Percentiles rank a stretch among this genome's conserved stretches.
Conservation (phyloP, 305 asterid species). For the Fraxinus floribunda region DNA sequence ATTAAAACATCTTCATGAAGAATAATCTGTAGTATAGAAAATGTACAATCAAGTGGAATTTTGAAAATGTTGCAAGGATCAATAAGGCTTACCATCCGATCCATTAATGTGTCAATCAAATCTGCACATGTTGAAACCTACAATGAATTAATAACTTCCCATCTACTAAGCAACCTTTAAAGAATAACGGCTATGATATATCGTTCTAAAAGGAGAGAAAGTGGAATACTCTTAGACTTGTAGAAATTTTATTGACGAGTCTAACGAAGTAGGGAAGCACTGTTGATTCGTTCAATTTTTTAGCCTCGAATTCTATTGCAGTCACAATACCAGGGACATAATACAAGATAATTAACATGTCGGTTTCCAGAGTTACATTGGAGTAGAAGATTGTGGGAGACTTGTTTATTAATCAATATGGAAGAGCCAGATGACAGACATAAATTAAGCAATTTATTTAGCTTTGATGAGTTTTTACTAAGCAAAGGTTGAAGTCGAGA, state of each 20-base stretch:
- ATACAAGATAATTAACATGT: background rate
- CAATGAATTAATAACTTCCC: background rate
- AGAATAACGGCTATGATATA: background rate
- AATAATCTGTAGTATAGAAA: background rate
- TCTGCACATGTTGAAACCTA: slow-evolving; percentile 66
- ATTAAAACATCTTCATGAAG: background rate
- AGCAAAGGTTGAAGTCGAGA: background rate
- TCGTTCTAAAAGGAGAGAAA: background rate
- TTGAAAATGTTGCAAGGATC: background rate
- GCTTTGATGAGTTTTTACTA: background rate
- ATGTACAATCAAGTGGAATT: background rate
- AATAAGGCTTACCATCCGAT: slow-evolving; percentile 70
- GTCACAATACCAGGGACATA: background rate
- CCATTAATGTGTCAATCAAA: slow-evolving; percentile 90
- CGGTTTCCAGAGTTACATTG: background rate
- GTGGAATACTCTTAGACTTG: background rate
- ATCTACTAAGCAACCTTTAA: background rate
- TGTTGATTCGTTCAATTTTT: background rate
- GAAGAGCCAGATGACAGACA: background rate
- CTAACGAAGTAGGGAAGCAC: background rate
- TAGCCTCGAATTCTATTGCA: background rate
- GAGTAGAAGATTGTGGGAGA: background rate
- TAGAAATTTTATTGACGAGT: background rate
- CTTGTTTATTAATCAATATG: background rate
- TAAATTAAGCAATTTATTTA: background rate